phyloP scores from a whole-genome alignment of 75 land plant genomes.

The Chamaecyparis obtusa region DNA sequence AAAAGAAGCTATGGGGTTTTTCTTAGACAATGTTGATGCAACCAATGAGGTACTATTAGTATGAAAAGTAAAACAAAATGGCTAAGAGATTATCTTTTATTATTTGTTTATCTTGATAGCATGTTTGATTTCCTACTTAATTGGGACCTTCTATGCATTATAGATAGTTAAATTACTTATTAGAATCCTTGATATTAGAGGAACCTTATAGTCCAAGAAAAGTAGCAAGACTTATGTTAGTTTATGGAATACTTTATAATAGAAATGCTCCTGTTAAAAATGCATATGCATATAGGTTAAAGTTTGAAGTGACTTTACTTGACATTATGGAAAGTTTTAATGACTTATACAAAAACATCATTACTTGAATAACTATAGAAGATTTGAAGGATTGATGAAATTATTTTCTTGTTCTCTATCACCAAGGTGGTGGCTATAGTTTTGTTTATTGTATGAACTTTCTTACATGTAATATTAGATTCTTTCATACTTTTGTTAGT shows the following conservation, averaged over 20 bases:
- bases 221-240: conserved; percentile 54
- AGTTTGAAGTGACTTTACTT: conserved; percentile 46
- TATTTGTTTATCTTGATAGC: not conserved
- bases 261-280: conserved; percentile 60
- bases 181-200: conserved; percentile 51
- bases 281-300: conserved; percentile 51
- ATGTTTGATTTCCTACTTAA: not conserved
- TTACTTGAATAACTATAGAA: conserved; percentile 56
- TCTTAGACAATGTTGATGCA: conserved; percentile 51
- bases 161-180: conserved; percentile 55
- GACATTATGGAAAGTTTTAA: conserved; percentile 62
- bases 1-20: conserved; percentile 56
- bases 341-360: conserved; percentile 42
- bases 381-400: conserved; percentile 36
- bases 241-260: conserved; percentile 49
- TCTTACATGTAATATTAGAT: not conserved
- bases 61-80: not conserved
- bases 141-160: not conserved
- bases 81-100: not conserved
- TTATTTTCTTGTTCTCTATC: not conserved
- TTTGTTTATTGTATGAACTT: not conserved
- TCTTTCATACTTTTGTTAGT: too few species aligned
- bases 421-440: not conserved
- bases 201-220: conserved; percentile 52
- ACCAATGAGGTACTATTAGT: conserved; percentile 39